phyloP scores from a whole-genome alignment of 345 rosid species.

The Hibiscus tridactylites region DNA sequence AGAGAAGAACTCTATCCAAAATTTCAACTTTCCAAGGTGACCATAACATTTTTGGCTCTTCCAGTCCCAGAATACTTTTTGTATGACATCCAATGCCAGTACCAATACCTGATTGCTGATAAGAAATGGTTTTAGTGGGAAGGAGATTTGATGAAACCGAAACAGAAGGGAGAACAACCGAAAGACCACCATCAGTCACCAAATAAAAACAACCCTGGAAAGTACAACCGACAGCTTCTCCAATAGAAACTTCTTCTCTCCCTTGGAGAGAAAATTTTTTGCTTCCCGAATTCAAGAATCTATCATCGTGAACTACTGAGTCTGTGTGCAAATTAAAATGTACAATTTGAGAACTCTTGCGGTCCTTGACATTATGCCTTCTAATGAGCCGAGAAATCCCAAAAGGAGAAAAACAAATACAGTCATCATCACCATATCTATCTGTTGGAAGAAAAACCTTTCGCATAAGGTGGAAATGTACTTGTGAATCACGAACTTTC shows the following conservation, averaged over 20 bases:
- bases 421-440: slow-evolving; percentile 52
- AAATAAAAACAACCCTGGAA: slow-evolving; percentile 81
- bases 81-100: slow-evolving; percentile 17
- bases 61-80: slow-evolving; percentile 20
- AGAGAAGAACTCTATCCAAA: slow-evolving; percentile 77
- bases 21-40: slow-evolving; percentile 76
- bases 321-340: slow-evolving; percentile 50
- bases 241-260: slow-evolving; percentile 27
- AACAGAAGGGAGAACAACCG: slow-evolving; percentile 80
- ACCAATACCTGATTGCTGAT: slow-evolving; percentile 31
- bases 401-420: slow-evolving; percentile 63
- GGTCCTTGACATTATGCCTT: slow-evolving; percentile 29
- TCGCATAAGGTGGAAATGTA: slow-evolving; percentile 32
- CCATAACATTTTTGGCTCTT: slow-evolving; percentile 26
- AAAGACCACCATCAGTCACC: slow-evolving; percentile 73
- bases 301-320: slow-evolving; percentile 44
- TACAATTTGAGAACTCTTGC: slow-evolving; percentile 31
- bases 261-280: slow-evolving; percentile 24
- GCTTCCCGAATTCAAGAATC: slow-evolving; percentile 32
- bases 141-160: slow-evolving; percentile 46
- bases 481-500: slow-evolving; percentile 27
- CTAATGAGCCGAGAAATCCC: slow-evolving; percentile 73
- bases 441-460: slow-evolving; percentile 52
- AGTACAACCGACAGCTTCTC: slow-evolving; percentile 73
- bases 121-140: slow-evolving; percentile 49